Evolutionary conservation across 2,329 filamentous ascomycete genomes (phyloP).

Genomic region (Trichoderma citrinoviride): DNA sequence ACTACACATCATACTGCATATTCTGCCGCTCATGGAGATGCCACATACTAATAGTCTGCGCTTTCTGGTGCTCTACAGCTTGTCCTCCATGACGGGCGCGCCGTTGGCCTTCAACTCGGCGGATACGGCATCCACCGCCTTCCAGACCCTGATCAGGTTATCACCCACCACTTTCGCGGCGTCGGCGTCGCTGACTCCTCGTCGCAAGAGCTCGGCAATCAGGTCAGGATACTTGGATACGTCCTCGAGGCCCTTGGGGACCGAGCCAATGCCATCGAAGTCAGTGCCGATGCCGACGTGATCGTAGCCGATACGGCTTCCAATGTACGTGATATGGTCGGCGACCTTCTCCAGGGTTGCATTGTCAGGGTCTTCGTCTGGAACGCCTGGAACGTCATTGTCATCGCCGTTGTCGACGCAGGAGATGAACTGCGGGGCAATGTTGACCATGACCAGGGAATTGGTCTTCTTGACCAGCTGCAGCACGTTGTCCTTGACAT

Average conservation of each 20-base stretch:
- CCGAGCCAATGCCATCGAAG: constrained; percentile 72
- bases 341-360: constrained; percentile 75
- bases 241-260: constrained; percentile 76
- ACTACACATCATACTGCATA: background rate
- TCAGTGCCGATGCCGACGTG: constrained; percentile 88
- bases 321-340: constrained; percentile 79
- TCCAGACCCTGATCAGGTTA: constrained; percentile 84
- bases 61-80: constrained; percentile 27
- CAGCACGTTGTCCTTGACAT: constrained; percentile 83
- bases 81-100: constrained; percentile 53
- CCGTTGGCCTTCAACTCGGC: constrained; percentile 60
- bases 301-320: constrained; percentile 77
- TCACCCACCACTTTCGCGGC: constrained; percentile 72
- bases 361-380: constrained; percentile 64
- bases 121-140: constrained; percentile 70
- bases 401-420: constrained; percentile 60
- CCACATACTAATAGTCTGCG: background rate
- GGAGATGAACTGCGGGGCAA: constrained; percentile 76
- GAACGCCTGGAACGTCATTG: constrained; percentile 68
- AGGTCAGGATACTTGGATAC: constrained; percentile 80
- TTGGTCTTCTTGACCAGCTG: constrained; percentile 69
- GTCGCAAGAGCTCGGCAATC: constrained; percentile 68
- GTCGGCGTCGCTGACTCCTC: constrained; percentile 72
- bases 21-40: background rate
- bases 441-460: constrained; percentile 89